A percentile compares a stretch with the other conserved stretches of the same genome.
Conservation (phyloP, 2,329 filamentous ascomycete genomes). For the Delphinella strobiligena region DNA sequence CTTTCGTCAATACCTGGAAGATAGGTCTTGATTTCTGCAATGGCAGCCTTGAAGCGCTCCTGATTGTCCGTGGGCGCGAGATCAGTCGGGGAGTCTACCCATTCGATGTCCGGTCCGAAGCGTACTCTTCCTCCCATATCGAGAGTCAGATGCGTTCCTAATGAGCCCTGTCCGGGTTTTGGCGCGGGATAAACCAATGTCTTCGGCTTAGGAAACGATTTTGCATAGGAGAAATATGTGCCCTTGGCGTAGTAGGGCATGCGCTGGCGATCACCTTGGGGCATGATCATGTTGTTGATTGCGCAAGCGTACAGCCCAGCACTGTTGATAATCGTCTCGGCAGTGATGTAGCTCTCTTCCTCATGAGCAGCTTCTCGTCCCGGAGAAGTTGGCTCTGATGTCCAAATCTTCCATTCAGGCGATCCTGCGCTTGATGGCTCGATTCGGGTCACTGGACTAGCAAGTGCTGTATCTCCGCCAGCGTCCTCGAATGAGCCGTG, state of each 20-base stretch:
- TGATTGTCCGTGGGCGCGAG: slow-evolving; percentile 49
- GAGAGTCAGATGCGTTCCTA: slow-evolving; percentile 88
- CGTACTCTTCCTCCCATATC: slow-evolving; percentile 74
- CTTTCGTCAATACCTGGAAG: slow-evolving; percentile 59
- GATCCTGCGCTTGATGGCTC: slow-evolving; percentile 43
- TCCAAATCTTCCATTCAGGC: slow-evolving; percentile 58
- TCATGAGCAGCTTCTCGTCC: slow-evolving; percentile 30
- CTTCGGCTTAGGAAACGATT: slow-evolving; percentile 50
- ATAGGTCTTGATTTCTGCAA: slow-evolving; percentile 66
- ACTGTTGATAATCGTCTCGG: slow-evolving; percentile 70
- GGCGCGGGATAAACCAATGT: slow-evolving; percentile 84
- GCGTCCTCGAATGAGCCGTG: slow-evolving; percentile 63
- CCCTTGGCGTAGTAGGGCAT: slow-evolving; percentile 80
- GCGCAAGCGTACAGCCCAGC: slow-evolving; percentile 68
- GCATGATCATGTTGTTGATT: slow-evolving; percentile 73
- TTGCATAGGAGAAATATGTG: slow-evolving; percentile 79
- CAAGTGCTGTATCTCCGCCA: slow-evolving; percentile 63
- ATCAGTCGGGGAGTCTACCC: slow-evolving; percentile 62
- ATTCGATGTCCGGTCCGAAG: slow-evolving; percentile 93
- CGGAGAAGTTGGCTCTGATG: slow-evolving; percentile 17
- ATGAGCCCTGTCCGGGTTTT: slow-evolving; percentile 64
- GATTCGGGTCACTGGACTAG: slow-evolving; percentile 52
- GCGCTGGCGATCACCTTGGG: slow-evolving; percentile 36
- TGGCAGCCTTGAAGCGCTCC: slow-evolving; percentile 50
- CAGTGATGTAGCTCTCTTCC: slow-evolving; percentile 44